Evolutionary conservation across 1,284 basidiomycete species (phyloP).

Genomic region (Pseudozyma sp.): DNA sequence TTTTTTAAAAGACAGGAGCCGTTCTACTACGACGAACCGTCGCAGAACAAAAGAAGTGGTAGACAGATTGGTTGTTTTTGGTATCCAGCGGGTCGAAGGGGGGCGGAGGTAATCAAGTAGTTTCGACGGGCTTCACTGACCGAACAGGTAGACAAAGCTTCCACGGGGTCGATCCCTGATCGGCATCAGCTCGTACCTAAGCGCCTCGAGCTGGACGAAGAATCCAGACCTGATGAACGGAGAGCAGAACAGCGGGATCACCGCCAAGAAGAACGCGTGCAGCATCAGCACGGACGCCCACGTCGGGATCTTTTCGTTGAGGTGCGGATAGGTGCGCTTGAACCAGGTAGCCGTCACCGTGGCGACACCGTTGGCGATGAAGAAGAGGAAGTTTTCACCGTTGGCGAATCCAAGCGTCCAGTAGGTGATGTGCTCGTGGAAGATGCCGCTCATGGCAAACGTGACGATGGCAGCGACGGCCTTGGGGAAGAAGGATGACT

Average conservation of each 20-base stretch:
- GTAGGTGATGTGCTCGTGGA: slow-evolving; percentile 67
- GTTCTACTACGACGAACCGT: too few relatives aligned
- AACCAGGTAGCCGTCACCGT: slow-evolving; percentile 63
- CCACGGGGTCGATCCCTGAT: slow-evolving; percentile 43
- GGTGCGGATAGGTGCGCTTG: slow-evolving; percentile 53
- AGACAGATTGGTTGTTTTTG: too few relatives aligned
- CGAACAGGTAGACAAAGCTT: slow-evolving; percentile 63
- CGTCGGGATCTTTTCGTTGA: slow-evolving; percentile 59
- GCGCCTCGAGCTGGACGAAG: slow-evolving; percentile 62
- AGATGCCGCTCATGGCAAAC: slow-evolving; percentile 63
- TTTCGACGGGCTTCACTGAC: slow-evolving; percentile 24
- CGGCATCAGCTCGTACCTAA: slow-evolving; percentile 61
- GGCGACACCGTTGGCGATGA: slow-evolving; percentile 62
- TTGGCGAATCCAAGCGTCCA: slow-evolving; percentile 60
- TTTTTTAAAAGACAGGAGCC: too few relatives aligned
- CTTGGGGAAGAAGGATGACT: slow-evolving; percentile 57
- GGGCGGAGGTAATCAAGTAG: too few relatives aligned
- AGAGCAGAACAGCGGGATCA: slow-evolving; percentile 64
- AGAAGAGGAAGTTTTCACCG: slow-evolving; percentile 67
- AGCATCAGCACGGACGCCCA: slow-evolving; percentile 56
- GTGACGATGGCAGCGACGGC: slow-evolving; percentile 61
- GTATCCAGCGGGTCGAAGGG: too few relatives aligned
- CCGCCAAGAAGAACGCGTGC: slow-evolving; percentile 54
- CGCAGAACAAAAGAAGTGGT: too few relatives aligned
- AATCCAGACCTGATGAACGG: slow-evolving; percentile 62